These are phyloP conservation scores for Thalassiosira exigua DNA, from an alignment of 352 stramenopile species.

Conservation along the genomic window DNA sequence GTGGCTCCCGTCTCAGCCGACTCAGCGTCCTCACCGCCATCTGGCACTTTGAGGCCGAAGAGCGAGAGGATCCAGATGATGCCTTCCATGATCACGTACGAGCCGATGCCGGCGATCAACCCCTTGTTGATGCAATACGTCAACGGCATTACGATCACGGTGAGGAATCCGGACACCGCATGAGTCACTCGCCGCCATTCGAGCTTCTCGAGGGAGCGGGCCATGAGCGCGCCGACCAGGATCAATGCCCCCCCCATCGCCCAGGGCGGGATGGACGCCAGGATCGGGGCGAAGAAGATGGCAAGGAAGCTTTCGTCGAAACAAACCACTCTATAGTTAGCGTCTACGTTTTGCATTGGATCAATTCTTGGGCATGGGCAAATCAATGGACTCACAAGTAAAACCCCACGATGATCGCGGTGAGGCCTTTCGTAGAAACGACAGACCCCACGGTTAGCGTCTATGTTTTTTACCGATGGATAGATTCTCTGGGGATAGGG, in stretches of 20 bases:
- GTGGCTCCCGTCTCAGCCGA: slow-evolving; percentile 10
- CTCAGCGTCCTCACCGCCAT: slow-evolving; percentile 7
- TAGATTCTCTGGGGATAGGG: no score
- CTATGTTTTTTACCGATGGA: no score
- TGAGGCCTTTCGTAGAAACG: no score
- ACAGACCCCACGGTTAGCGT: no score
- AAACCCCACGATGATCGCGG: slow-evolving; percentile 70
- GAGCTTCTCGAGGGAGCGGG: slow-evolving; percentile 68
- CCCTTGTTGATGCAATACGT: slow-evolving; percentile 86
- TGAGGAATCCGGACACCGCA: slow-evolving; percentile 83
- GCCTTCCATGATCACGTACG: slow-evolving; percentile 48
- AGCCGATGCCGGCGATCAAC: slow-evolving; percentile 65
- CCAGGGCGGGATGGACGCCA: slow-evolving; percentile 81
- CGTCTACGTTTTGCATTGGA: no score
- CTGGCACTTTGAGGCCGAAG: slow-evolving; percentile 54
- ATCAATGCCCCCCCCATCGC: slow-evolving; percentile 83
- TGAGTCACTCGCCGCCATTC: slow-evolving; percentile 80
- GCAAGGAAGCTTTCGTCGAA: slow-evolving; percentile 78
- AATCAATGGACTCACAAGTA: no score
- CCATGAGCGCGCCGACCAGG: slow-evolving; percentile 84
- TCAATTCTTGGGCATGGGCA: no score
- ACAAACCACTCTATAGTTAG: no score
- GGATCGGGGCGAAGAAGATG: slow-evolving; percentile 85
- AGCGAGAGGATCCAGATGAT: slow-evolving; percentile 53
- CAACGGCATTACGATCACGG: slow-evolving; percentile 85